Evolutionary conservation across 1,284 basidiomycete species (phyloP).

Genomic region (Papiliotrema nemorosa): DNA sequence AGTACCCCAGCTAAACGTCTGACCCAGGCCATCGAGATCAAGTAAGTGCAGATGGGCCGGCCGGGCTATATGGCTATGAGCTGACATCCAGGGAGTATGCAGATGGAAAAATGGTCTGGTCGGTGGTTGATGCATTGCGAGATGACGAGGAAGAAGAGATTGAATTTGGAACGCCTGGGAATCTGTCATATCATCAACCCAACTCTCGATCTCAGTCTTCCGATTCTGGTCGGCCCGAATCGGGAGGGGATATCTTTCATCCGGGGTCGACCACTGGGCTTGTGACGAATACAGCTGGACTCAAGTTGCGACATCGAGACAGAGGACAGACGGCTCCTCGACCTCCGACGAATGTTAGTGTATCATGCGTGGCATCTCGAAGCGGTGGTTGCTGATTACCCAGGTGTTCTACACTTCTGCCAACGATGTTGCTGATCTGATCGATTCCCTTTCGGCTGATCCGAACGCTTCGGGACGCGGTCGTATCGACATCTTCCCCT

Average conservation of each 20-base stretch:
- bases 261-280: not conserved
- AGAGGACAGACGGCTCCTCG: slow-evolving; percentile 7
- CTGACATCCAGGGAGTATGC: slow-evolving; percentile 37
- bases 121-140: slow-evolving; percentile 39
- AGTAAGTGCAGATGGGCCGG: slow-evolving; percentile 12
- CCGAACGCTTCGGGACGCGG: slow-evolving; percentile 32
- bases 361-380: not conserved
- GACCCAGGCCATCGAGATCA: slow-evolving; percentile 40
- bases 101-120: slow-evolving; percentile 45
- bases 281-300: not conserved
- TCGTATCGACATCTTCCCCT: slow-evolving; percentile 36
- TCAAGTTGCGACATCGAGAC: slow-evolving; percentile 20
- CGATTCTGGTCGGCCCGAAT: not conserved
- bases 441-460: slow-evolving; percentile 40
- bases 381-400: slow-evolving; percentile 3
- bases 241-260: not conserved
- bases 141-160: slow-evolving; percentile 3
- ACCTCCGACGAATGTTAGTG: slow-evolving; percentile 32
- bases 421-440: slow-evolving; percentile 43
- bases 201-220: slow-evolving; percentile 9
- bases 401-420: slow-evolving; percentile 42
- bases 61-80: not conserved
- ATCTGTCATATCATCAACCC: not conserved
- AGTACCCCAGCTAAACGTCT: slow-evolving; percentile 1
- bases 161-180: not conserved